Percentiles rank a stretch among this genome's conserved stretches.
Conservation (phyloP, 768 basidiomycete genomes). For the Candolleomyces eurysporus region DNA sequence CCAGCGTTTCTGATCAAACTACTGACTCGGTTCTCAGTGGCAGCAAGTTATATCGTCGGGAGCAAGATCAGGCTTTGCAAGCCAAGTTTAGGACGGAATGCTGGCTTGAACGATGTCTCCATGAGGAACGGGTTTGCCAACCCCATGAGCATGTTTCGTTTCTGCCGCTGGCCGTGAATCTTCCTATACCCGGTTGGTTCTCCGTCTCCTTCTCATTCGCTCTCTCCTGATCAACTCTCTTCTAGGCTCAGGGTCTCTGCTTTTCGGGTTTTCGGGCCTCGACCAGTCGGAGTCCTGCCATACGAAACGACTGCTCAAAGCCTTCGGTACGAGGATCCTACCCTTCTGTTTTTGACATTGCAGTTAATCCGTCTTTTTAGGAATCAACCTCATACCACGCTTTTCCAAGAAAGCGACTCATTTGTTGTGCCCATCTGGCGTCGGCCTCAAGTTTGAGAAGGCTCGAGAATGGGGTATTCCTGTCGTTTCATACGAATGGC, state of each 20-base stretch:
- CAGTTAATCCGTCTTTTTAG: conserved; percentile 27
- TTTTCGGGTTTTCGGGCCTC: conserved; percentile 73
- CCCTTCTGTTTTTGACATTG: not conserved
- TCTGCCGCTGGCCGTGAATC: conserved; percentile 54
- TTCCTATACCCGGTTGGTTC: conserved; percentile 58
- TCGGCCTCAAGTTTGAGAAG: conserved; percentile 74
- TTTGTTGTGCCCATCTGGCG: conserved; percentile 70
- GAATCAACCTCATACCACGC: conserved; percentile 50
- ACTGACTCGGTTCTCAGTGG: conserved; percentile 44
- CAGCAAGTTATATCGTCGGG: conserved; percentile 62
- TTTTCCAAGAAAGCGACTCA: conserved; percentile 75
- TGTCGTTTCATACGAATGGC: conserved; percentile 70
- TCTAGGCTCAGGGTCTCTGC: conserved; percentile 54
- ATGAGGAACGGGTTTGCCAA: conserved; percentile 67
- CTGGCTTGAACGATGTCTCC: conserved; percentile 88
- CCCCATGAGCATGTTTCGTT: conserved; percentile 71
- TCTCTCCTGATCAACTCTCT: not conserved
- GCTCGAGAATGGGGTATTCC: conserved; percentile 78
- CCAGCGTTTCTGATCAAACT: not conserved
- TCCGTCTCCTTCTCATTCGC: not conserved
- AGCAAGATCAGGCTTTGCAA: conserved; percentile 44
- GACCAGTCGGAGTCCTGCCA: conserved; percentile 67
- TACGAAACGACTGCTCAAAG: conserved; percentile 62
- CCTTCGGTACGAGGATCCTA: conserved; percentile 48
- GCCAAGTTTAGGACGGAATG: conserved; percentile 82